A percentile compares a stretch with the other conserved stretches of the same genome.
Conservation (phyloP, 2,329 filamentous ascomycete genomes). For the Diplodia corticola region DNA sequence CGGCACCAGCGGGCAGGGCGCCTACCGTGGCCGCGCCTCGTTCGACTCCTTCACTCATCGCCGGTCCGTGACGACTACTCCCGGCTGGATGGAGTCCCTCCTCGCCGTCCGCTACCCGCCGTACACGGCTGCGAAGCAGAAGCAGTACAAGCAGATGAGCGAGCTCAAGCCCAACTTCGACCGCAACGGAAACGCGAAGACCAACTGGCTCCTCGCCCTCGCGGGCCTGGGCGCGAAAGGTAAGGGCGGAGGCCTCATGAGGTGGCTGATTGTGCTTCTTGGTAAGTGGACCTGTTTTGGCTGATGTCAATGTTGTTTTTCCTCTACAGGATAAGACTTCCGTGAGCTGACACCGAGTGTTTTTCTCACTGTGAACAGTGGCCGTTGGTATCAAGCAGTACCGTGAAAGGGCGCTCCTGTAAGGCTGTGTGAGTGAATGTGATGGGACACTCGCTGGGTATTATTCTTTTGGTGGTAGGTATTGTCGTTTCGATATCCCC, state of each 20-base stretch:
- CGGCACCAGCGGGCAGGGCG: conserved; percentile 73
- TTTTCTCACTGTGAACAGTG: neutral
- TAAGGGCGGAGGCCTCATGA: conserved; percentile 6
- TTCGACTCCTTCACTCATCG: conserved; percentile 70
- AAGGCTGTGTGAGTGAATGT: neutral
- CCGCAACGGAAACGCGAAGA: conserved; percentile 49
- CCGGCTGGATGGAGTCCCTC: conserved; percentile 66
- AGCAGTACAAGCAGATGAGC: conserved; percentile 53
- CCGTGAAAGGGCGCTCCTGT: conserved; percentile 1
- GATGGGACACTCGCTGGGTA: neutral
- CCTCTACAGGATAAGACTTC: neutral
- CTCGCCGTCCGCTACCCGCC: conserved; percentile 68
- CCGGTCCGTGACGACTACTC: conserved; percentile 61
- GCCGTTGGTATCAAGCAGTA: conserved; percentile 8
- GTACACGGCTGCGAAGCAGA: conserved; percentile 56
- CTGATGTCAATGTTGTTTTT: neutral
- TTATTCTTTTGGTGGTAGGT: neutral
- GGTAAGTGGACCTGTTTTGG: conserved; percentile 11
- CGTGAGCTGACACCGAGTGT: neutral
- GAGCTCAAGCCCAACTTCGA: conserved; percentile 61
- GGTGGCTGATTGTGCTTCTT: conserved; percentile 17
- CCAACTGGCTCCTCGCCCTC: conserved; percentile 32
- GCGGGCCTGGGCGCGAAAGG: conserved; percentile 23
- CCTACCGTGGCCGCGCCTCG: conserved; percentile 74
- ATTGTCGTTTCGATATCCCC: conserved; percentile 3